Evolutionary conservation across 2,329 filamentous ascomycete species (phyloP).

Genomic region (Apiospora hydei): DNA sequence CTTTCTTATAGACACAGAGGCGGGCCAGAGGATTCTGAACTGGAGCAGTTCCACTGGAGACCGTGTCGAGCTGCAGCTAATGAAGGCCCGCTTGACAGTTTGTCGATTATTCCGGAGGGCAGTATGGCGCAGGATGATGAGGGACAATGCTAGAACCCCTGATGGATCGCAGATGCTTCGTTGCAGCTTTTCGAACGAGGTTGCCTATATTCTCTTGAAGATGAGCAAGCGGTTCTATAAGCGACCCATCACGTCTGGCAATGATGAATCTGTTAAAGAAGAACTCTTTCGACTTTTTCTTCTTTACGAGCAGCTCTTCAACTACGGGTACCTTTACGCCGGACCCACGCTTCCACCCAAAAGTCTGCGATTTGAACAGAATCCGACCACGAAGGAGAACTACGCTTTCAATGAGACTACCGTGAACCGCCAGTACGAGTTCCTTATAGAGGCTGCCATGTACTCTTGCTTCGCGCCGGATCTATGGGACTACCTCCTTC

Average conservation of each 20-base stretch:
- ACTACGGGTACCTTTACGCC: not conserved
- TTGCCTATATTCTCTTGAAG: too few species aligned
- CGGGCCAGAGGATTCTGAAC: not conserved
- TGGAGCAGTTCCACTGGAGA: not conserved
- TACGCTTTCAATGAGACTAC: not conserved
- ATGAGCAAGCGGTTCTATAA: too few species aligned
- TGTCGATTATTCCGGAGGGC: not conserved
- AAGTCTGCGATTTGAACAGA: not conserved
- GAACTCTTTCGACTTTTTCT: not conserved
- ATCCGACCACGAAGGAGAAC: accelerated
- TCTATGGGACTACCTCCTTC: not conserved
- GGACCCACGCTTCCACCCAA: not conserved
- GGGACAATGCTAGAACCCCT: too few species aligned
- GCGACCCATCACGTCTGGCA: accelerated
- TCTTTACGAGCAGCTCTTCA: not conserved
- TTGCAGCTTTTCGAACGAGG: too few species aligned
- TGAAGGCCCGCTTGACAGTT: not conserved
- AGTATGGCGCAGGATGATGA: too few species aligned
- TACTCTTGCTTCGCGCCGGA: not conserved
- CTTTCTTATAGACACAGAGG: not conserved
- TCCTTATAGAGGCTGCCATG: not conserved
- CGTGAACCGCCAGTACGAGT: not conserved
- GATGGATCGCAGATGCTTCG: too few species aligned
- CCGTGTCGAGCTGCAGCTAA: not conserved
- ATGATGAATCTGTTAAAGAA: too few species aligned